Evolutionary conservation across 164 flowering plant genomes (phyloP).

Genomic region (Liriodendron chinense): DNA sequence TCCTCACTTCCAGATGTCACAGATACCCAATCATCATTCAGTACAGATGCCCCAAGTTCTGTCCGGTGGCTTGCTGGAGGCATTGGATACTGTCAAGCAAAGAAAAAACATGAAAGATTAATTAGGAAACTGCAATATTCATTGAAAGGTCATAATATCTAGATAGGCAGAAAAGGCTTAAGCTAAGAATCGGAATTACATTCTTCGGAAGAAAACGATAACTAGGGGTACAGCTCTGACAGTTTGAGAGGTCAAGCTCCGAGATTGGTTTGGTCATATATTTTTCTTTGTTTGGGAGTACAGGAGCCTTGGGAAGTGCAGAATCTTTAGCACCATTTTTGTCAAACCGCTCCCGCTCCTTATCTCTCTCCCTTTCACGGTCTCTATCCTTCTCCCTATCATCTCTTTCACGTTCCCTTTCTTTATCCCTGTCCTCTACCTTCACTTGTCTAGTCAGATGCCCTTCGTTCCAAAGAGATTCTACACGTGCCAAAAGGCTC

Average conservation of each 20-base stretch:
- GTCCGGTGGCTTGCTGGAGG: constrained; percentile 84
- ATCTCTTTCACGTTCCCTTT: constrained; percentile 50
- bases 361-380: constrained; percentile 40
- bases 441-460: constrained; percentile 41
- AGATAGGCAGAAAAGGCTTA: neutral
- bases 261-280: constrained; percentile 73
- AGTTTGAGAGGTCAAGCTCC: constrained; percentile 93
- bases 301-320: constrained; percentile 38
- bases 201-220: constrained; percentile 89
- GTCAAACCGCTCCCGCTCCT: constrained; percentile 66
- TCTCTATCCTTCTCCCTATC: constrained; percentile 60
- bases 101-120: neutral
- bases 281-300: constrained; percentile 60
- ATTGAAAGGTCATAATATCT: neutral
- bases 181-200: constrained; percentile 36
- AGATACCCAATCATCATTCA: constrained; percentile 97
- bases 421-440: constrained; percentile 65
- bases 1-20: constrained; percentile 99
- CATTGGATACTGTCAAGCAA: constrained; percentile 65
- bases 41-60: constrained; percentile 71
- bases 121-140: neutral
- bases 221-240: constrained; percentile 95
- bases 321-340: constrained; percentile 41
- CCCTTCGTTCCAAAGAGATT: constrained; percentile 56
- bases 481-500: constrained; percentile 33